Evolutionary conservation across 495 filamentous ascomycete genomes (phyloP), one percentile per base, ranked within the genome.

Genomic region (Trichoderma asperelloides): DNA sequence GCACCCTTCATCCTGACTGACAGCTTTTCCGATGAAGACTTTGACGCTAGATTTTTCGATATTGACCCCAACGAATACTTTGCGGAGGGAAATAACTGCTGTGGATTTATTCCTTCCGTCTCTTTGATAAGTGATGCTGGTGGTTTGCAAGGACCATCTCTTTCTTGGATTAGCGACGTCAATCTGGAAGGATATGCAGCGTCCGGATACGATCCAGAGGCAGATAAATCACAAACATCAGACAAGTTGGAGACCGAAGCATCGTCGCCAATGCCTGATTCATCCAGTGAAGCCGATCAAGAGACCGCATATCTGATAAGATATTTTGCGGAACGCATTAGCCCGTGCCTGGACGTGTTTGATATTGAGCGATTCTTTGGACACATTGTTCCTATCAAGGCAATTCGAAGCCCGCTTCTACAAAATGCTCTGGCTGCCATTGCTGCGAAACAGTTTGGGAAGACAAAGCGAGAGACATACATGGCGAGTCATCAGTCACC

Each of bases 381-480:
- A 27, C 55, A 60, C 13, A 18, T 60, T 30, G 55, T 60, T 27
- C 55, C 55, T 1, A 60, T 60, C 21, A 60, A 60, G 55, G 55
- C 55, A 28, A 30, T 60, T 12, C 23, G 55, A 30, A 60, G 55
- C 27, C 55, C 55, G 2, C 55, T 60, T 60, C 8, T 60, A 30
- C 55, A 60, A 21, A 60, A 60, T 7, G 55, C 55, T 2, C 27
- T 60, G 55, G 55, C 55, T 27, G 55, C 55, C 12, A 60, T 60
- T 15, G 55, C 55, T 11, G 55, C 55, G 1, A 60, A 60, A 12
- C 55, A 60, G n/a, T 60, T 60, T 60, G 55, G 55, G 9, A 60
- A 60, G 55, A 60, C 55, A 25, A 60, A 60, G 55, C 55, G 55
- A 60, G 55, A 60, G 55, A 60, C 55, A 13, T 60, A 60, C 55